Conservation (phyloP, 768 basidiomycete species). For the Boletus eberwhitei region DNA sequence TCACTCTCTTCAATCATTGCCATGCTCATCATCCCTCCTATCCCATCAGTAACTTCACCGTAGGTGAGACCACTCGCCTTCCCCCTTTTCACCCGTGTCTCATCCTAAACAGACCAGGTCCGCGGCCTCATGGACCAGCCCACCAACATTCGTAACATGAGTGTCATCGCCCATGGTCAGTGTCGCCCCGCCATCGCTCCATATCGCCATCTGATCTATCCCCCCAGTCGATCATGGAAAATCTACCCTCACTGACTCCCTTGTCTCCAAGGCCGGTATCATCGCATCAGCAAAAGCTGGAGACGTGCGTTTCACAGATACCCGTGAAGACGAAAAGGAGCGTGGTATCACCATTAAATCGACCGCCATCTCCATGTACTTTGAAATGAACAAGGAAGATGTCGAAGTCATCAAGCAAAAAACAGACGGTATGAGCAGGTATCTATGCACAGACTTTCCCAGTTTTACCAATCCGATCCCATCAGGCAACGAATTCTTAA, state of each 20-base stretch:
- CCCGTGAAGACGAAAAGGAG: conserved; percentile 97
- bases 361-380: conserved; percentile 99
- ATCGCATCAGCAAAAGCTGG: conserved; percentile 94
- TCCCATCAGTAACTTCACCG: conserved; percentile 76
- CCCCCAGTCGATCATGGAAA: conserved; percentile 96
- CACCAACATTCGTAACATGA: conserved; percentile 94
- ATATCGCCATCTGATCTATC: conserved; percentile 19
- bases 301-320: conserved; percentile 96
- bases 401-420: conserved; percentile 86
- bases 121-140: conserved; percentile 84
- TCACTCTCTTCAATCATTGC: not conserved
- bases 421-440: conserved; percentile 64
- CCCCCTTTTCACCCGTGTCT: not conserved
- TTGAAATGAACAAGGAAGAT: conserved; percentile 91
- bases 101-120: conserved; percentile 64
- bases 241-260: conserved; percentile 97
- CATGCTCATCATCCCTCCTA: conserved; percentile 29
- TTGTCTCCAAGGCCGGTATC: conserved; percentile 99
- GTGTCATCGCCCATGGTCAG: conserved; percentile 88
- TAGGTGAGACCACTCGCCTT: conserved; percentile 51
- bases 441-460: not conserved
- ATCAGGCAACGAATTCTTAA: conserved; percentile 91
- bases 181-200: conserved; percentile 14
- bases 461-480: conserved; percentile 2
- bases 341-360: conserved; percentile 99